Evolutionary conservation across 2,329 filamentous ascomycete species (phyloP).

Genomic region (Aspergillus pseudoviridinutans): DNA sequence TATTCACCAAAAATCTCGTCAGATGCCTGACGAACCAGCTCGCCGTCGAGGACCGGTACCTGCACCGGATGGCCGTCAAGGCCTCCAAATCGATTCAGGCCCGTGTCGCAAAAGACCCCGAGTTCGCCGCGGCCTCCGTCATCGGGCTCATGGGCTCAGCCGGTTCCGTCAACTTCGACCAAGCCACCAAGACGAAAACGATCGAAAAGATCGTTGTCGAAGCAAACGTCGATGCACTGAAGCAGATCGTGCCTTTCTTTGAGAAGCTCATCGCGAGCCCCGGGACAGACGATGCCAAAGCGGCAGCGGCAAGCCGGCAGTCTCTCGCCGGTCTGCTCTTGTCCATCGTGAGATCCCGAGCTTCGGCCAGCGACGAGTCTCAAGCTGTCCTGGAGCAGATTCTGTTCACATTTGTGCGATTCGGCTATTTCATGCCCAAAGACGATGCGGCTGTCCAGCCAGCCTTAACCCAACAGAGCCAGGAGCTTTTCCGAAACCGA

Average conservation of each 20-base stretch:
- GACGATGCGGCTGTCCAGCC: slow-evolving; percentile 39
- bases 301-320: slow-evolving; percentile 45
- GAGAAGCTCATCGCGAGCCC: slow-evolving; percentile 45
- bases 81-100: slow-evolving; percentile 68
- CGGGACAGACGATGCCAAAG: slow-evolving; percentile 42
- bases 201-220: slow-evolving; percentile 68
- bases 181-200: slow-evolving; percentile 79
- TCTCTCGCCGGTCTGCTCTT: slow-evolving; percentile 52
- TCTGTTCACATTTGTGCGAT: slow-evolving; percentile 45
- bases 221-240: slow-evolving; percentile 49
- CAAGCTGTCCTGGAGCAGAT: slow-evolving; percentile 41
- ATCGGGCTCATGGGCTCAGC: slow-evolving; percentile 65
- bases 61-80: slow-evolving; percentile 74
- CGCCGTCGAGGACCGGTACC: slow-evolving; percentile 69
- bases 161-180: slow-evolving; percentile 77
- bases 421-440: slow-evolving; percentile 47
- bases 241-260: slow-evolving; percentile 53
- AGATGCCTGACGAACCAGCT: slow-evolving; percentile 79
- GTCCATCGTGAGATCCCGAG: slow-evolving; percentile 44
- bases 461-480: slow-evolving; percentile 44
- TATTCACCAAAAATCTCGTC: slow-evolving; percentile 83
- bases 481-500: slow-evolving; percentile 51
- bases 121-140: slow-evolving; percentile 58
- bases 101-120: slow-evolving; percentile 59
- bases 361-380: slow-evolving; percentile 24